Conservation (phyloP, 495 filamentous ascomycete genomes). For the Neurospora sp. region DNA sequence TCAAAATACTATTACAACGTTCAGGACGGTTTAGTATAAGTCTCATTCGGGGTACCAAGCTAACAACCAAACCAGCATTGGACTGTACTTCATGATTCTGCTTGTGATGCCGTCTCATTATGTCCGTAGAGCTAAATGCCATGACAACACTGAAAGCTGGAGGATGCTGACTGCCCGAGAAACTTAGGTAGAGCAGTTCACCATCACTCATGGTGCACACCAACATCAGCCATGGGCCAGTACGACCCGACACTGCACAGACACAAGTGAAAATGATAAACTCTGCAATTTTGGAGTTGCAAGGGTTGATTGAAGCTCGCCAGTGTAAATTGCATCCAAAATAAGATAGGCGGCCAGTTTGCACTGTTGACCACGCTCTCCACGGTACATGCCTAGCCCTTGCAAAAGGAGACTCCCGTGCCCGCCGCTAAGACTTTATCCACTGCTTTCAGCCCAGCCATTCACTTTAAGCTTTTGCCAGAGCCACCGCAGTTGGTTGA, state of each 20-base stretch:
- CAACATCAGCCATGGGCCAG: background rate
- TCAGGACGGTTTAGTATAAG: too few relatives aligned
- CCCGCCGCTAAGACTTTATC: background rate
- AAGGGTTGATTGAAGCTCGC: background rate
- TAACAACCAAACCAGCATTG: too few relatives aligned
- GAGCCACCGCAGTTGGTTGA: background rate
- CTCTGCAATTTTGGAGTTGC: background rate
- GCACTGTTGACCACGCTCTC: background rate
- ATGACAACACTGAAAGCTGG: background rate
- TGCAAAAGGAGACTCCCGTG: background rate
- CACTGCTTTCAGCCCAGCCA: background rate
- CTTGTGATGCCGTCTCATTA: background rate
- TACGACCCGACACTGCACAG: background rate
- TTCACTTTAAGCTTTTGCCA: background rate
- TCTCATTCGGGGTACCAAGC: too few relatives aligned
- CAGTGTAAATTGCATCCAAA: background rate
- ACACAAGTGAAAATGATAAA: background rate
- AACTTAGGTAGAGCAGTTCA: background rate
- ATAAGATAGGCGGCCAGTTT: background rate
- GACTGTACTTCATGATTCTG: background rate
- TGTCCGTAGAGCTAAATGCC: background rate
- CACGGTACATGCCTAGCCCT: background rate
- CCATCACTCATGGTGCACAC: background rate
- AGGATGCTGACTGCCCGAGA: background rate
- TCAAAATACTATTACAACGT: too few relatives aligned